Evolutionary conservation across 768 basidiomycete species (phyloP).

Genomic region (Boletales sp.): DNA sequence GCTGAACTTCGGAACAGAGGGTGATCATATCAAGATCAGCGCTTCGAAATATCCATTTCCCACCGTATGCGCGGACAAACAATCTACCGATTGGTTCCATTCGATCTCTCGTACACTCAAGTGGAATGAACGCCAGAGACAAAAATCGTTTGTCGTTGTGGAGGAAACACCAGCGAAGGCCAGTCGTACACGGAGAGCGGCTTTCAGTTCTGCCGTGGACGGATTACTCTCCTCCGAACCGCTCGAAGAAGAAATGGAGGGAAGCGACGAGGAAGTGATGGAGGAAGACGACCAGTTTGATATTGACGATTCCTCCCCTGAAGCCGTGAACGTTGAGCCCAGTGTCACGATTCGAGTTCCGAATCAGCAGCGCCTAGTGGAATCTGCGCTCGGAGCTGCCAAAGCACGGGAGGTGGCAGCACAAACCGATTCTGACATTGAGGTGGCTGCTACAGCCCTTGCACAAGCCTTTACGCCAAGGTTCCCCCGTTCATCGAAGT

Average conservation of each 20-base stretch:
- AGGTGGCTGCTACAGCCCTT: conserved; percentile 31
- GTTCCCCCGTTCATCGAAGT: conserved; percentile 21
- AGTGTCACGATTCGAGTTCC: conserved; percentile 1
- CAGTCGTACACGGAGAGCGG: conserved; percentile 21
- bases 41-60: conserved; percentile 98
- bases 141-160: conserved; percentile 98
- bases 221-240: conserved; percentile 14
- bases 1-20: conserved; percentile 56
- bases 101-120: conserved; percentile 94
- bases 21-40: conserved; percentile 97
- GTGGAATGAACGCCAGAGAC: conserved; percentile 98
- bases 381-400: conserved; percentile 18
- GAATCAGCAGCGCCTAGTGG: conserved; percentile 12
- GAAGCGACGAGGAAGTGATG: conserved; percentile 37
- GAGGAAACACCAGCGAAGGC: conserved; percentile 72
- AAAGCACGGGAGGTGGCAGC: conserved; percentile 28
- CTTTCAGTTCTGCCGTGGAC: conserved; percentile 4
- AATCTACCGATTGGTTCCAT: conserved; percentile 98
- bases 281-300: conserved; percentile 82
- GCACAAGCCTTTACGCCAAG: conserved; percentile 29
- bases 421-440: conserved; percentile 27
- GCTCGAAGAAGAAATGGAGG: conserved; percentile 43
- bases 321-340: conserved; percentile 31
- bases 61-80: conserved; percentile 96
- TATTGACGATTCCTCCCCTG: conserved; percentile 84